phyloP scores from a whole-genome alignment of 306 rosid genomes.

The Geum urbanum region DNA sequence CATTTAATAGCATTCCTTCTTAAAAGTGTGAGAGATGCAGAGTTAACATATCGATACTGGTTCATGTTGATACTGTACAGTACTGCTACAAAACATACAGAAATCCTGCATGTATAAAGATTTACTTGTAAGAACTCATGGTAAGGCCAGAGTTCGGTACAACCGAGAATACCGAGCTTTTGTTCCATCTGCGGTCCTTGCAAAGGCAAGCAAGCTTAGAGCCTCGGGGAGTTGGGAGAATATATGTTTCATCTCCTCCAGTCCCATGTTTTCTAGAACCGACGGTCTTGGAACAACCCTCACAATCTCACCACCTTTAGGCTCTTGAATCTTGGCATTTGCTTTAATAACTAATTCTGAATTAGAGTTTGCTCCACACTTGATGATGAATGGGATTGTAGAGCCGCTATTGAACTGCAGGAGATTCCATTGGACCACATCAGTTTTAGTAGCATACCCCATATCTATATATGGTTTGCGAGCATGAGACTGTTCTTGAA shows the following conservation, averaged over 20 bases:
- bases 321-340: conserved; percentile 85
- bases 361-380: conserved; percentile 89
- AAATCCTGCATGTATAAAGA: conserved; percentile 51
- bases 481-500: conserved; percentile 48
- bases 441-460: conserved; percentile 56
- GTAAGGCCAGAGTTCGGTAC: conserved; percentile 70
- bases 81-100: conserved; percentile 67
- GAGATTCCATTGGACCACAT: conserved; percentile 90
- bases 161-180: conserved; percentile 85
- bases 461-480: conserved; percentile 52
- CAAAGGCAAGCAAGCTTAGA: conserved; percentile 87
- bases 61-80: conserved; percentile 60
- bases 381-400: conserved; percentile 75
- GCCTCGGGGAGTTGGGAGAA: conserved; percentile 91
- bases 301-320: conserved; percentile 89
- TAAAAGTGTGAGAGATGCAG: not conserved
- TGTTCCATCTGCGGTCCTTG: conserved; percentile 93
- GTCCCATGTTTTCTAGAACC: conserved; percentile 66
- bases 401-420: conserved; percentile 93
- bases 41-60: conserved; percentile 62
- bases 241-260: conserved; percentile 80
- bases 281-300: conserved; percentile 84
- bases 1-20: not conserved
- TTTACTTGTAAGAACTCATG: conserved; percentile 30
- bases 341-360: conserved; percentile 91